Evolutionary conservation across 2,329 filamentous ascomycete species (phyloP).

Genomic region (Microdochium bolleyi): DNA sequence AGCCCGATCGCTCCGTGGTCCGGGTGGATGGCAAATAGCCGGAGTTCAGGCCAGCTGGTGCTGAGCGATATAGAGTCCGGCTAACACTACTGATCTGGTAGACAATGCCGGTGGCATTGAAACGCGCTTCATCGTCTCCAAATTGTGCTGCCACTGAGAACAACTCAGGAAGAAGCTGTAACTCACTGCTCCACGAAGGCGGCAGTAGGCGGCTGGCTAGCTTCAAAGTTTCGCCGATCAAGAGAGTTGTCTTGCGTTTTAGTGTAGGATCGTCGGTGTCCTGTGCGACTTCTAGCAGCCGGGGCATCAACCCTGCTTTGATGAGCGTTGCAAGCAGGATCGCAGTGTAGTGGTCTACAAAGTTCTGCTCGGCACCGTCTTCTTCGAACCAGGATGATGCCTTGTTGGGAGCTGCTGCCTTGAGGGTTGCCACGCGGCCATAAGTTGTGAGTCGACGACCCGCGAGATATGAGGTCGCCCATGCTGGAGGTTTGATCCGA

Average conservation of each 20-base stretch:
- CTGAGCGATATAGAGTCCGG: conserved; percentile 78
- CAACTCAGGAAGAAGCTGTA: conserved; percentile 83
- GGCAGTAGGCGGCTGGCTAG: conserved; percentile 82
- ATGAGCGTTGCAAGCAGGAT: conserved; percentile 80
- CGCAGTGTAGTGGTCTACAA: conserved; percentile 91
- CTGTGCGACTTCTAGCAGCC: conserved; percentile 56
- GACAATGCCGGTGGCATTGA: conserved; percentile 79
- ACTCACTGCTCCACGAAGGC: conserved; percentile 68
- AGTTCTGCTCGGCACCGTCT: conserved; percentile 65
- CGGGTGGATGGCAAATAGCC: conserved; percentile 31
- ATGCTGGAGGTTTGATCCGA: conserved; percentile 86
- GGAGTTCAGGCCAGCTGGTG: conserved; percentile 35
- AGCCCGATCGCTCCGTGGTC: conserved; percentile 37
- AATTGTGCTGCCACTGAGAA: conserved; percentile 71
- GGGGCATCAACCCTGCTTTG: conserved; percentile 64
- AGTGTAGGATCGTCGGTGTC: conserved; percentile 61
- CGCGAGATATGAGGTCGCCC: conserved; percentile 92
- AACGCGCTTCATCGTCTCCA: conserved; percentile 62
- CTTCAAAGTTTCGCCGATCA: conserved; percentile 87
- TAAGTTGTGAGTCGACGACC: conserved; percentile 91
- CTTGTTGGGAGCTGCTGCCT: conserved; percentile 43
- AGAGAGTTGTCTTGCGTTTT: conserved; percentile 80
- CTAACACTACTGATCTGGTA: conserved; percentile 99
- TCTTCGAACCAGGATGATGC: conserved; percentile 51
- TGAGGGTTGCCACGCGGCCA: conserved; percentile 83